Evolutionary conservation across 2,329 filamentous ascomycete genomes (phyloP).

Genomic region (Westerdykella aurantiaca): DNA sequence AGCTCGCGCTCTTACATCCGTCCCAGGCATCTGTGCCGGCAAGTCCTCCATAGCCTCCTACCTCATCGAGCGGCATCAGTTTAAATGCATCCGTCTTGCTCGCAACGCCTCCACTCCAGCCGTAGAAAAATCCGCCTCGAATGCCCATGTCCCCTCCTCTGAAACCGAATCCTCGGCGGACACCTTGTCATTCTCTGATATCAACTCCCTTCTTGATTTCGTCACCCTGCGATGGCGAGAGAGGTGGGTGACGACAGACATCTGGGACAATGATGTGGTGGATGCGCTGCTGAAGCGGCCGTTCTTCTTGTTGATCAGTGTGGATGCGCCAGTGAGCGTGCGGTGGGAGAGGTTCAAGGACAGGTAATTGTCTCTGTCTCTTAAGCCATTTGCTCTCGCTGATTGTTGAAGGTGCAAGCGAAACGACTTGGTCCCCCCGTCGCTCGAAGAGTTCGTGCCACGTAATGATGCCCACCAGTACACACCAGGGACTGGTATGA

Average conservation of each 20-base stretch:
- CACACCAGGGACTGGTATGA: constrained; percentile 55
- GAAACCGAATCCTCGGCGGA: constrained; percentile 14
- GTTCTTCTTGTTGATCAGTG: constrained; percentile 87
- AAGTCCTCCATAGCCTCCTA: constrained; percentile 88
- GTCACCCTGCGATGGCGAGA: constrained; percentile 79
- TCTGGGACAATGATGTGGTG: constrained; percentile 65
- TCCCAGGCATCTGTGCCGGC: constrained; percentile 79
- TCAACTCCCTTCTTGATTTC: constrained; percentile 70
- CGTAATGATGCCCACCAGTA: constrained; percentile 72
- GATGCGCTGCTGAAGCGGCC: constrained; percentile 73
- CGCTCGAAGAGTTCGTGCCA: constrained; percentile 56
- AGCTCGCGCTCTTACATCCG: not conserved
- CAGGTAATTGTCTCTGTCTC: constrained; percentile 34
- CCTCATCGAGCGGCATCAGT: constrained; percentile 76
- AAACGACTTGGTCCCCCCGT: constrained; percentile 46
- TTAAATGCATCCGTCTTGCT: constrained; percentile 63
- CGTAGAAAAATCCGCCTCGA: constrained; percentile 40
- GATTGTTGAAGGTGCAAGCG: constrained; percentile 42
- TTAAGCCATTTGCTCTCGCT: not conserved
- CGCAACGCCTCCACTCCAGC: constrained; percentile 33
- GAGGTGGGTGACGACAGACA: constrained; percentile 79
- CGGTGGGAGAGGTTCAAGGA: constrained; percentile 74
- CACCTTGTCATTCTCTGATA: constrained; percentile 41
- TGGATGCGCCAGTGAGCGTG: constrained; percentile 80
- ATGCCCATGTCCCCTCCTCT: constrained; percentile 30